Base-by-base conservation (phyloP, 176 grass and related monocot species). In the Dactylis glomerata region DNA sequence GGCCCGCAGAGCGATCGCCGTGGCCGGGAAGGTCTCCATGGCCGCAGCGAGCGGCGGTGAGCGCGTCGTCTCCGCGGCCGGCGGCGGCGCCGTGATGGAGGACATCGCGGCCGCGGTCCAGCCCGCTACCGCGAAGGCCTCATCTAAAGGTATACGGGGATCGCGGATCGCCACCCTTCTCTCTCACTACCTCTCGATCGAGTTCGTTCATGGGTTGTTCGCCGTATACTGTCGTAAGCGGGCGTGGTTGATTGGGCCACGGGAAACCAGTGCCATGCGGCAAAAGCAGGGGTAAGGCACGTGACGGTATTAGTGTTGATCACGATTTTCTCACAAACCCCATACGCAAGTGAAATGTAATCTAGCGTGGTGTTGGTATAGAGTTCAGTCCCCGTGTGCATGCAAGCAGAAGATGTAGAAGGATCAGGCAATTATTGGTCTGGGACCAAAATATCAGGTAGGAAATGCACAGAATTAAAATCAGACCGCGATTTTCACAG, bases 101-200 rank as follows among this genome's bases (percentile, higher is more conserved):
- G 93, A 96, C 19, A 91, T 92, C 76, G 70, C 81, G 55, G 75
- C 86, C 36, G 77, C 81, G 45, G 71, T 58, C 84, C 80, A 87
- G 47, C 87, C 87, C 84, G 32, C 90, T 11, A 95, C 89, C 50
- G 91, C 89, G 8, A 96, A 93, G 84, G 89, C 86, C 41, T 91
- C 93, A 22, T 81, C 97, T 24, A 99, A 99, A 91, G 97, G 97
- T 75, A 75, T 73, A 34, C 11, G 47, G 12, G 73, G 30, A 61
- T 0, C 67, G 67, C 20, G 10, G n/a, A 45, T 83, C 33, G 2
- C 65, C 31, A 9, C 57, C 68, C 46, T 56, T n/a, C 17, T 22
- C 51, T 11, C 5, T 71, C 79, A 36, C 36, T 68, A 42, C 80
- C 12, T 77, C 4, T n/a, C 46, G 62, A 42, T 83, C 37, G 34